A percentile compares a stretch with the other conserved stretches of the same genome.
Evolutionary conservation across 2,329 filamentous ascomycete species (phyloP).

Genomic region (Raffaelea albimanens): DNA sequence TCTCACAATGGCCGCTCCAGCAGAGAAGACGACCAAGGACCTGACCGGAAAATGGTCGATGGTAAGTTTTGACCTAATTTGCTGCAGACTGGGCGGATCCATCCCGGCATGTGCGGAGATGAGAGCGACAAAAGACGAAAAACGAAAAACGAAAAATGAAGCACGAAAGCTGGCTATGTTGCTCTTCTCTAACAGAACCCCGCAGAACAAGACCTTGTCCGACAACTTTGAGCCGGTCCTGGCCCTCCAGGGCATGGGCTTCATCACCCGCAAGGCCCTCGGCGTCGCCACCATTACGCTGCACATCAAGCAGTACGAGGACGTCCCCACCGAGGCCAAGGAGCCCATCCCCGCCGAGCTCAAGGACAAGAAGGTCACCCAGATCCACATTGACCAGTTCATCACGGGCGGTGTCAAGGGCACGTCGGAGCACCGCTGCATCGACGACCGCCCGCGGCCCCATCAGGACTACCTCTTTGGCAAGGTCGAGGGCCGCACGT

Average conservation of each 20-base stretch:
- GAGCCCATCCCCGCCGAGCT: slow-evolving; percentile 13
- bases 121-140: too few species aligned
- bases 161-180: too few species aligned
- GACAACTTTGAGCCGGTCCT: slow-evolving; percentile 61
- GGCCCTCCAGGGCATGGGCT: slow-evolving; percentile 61
- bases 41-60: slow-evolving; percentile 61
- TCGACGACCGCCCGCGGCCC: slow-evolving; percentile 44
- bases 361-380: slow-evolving; percentile 25
- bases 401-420: slow-evolving; percentile 62
- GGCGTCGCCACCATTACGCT: slow-evolving; percentile 60
- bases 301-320: slow-evolving; percentile 45
- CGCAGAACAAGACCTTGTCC: slow-evolving; percentile 66
- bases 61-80: too few species aligned
- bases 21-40: slow-evolving; percentile 55
- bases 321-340: slow-evolving; percentile 29
- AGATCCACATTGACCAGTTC: slow-evolving; percentile 65
- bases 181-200: neutral
- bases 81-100: too few species aligned
- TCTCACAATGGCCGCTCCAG: slow-evolving; percentile 59
- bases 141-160: too few species aligned
- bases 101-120: too few species aligned
- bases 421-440: slow-evolving; percentile 45
- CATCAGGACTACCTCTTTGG: slow-evolving; percentile 79
- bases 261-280: slow-evolving; percentile 64
- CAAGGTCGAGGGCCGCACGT: slow-evolving; percentile 50